A percentile compares a stretch with the other conserved stretches of the same genome.
phyloP scores from a whole-genome alignment of 305 asterid genomes.

The Stenogyne calaminthoides region DNA sequence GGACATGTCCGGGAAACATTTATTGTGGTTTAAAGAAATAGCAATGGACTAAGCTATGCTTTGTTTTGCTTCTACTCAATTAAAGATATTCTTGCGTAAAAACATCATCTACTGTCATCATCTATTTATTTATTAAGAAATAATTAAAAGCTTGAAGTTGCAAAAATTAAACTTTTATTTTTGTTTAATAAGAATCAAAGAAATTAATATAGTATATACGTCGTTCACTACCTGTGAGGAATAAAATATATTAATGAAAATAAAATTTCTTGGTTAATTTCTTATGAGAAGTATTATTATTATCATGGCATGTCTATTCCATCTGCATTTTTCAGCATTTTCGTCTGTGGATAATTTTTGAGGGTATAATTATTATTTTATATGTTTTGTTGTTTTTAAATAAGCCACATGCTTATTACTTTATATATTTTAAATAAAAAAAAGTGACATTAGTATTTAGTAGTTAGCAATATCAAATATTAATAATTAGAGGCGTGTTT shows the following conservation, averaged over 20 bases:
- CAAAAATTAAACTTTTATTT: neutral
- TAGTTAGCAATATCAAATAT: neutral
- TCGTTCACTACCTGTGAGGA: no score
- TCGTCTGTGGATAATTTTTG: no score
- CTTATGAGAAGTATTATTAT: neutral
- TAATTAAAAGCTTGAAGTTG: neutral
- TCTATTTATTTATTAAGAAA: neutral
- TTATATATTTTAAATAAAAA: no score
- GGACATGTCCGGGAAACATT: constrained; percentile 25
- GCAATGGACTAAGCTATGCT: constrained; percentile 4
- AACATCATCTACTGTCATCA: constrained; percentile 26
- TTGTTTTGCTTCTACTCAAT: constrained; percentile 6
- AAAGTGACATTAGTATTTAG: neutral
- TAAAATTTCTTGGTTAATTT: neutral
- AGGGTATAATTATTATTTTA: neutral
- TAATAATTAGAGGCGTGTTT: no score
- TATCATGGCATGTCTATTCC: neutral
- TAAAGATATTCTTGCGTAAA: constrained; percentile 31
- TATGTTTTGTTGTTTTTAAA: neutral
- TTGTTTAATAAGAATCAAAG: neutral
- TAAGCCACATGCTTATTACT: neutral
- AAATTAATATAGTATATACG: no score
- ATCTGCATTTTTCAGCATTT: neutral
- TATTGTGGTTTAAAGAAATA: constrained; percentile 28
- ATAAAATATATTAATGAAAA: no score